phyloP scores from a whole-genome alignment of 2,329 filamentous ascomycete genomes.

The Colletotrichum sp. region DNA sequence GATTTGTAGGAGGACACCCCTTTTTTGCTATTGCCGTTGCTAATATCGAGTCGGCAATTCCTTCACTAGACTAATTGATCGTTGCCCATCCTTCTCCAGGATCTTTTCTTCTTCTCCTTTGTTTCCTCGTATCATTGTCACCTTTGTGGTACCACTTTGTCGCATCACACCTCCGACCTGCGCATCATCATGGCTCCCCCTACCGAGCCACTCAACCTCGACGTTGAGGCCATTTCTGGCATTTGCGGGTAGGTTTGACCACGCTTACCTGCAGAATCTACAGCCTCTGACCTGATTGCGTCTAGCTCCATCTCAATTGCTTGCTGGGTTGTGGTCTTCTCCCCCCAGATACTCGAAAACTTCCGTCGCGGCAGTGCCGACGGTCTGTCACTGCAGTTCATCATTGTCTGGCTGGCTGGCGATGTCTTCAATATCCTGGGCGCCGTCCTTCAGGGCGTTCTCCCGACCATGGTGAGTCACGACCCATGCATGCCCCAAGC shows the following conservation, averaged over 20 bases:
- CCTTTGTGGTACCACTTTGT: not conserved
- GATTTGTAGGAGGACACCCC: not conserved
- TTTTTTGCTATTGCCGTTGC: not conserved
- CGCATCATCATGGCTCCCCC: constrained; percentile 57
- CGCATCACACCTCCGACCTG: not conserved
- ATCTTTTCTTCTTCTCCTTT: not conserved
- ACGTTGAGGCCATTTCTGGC: constrained; percentile 89
- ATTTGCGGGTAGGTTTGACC: constrained; percentile 75
- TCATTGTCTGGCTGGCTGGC: constrained; percentile 89
- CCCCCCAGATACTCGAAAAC: constrained; percentile 95
- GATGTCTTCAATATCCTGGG: constrained; percentile 98
- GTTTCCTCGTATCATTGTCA: not conserved
- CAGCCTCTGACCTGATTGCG: constrained; percentile 8
- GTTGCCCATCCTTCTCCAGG: not conserved
- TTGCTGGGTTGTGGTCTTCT: constrained; percentile 98
- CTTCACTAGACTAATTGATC: not conserved
- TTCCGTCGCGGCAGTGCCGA: constrained; percentile 86
- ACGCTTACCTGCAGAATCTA: not conserved
- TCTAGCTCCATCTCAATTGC: constrained; percentile 90
- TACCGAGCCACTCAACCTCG: constrained; percentile 68
- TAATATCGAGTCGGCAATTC: not conserved
- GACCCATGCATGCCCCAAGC: not conserved
- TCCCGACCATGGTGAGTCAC: constrained; percentile 81
- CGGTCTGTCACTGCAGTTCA: constrained; percentile 88
- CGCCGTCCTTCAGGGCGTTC: constrained; percentile 86